A percentile compares a stretch with the other conserved stretches of the same genome.
phyloP scores from a whole-genome alignment of 2,329 filamentous ascomycete genomes.

The Xylariaceae sp. region DNA sequence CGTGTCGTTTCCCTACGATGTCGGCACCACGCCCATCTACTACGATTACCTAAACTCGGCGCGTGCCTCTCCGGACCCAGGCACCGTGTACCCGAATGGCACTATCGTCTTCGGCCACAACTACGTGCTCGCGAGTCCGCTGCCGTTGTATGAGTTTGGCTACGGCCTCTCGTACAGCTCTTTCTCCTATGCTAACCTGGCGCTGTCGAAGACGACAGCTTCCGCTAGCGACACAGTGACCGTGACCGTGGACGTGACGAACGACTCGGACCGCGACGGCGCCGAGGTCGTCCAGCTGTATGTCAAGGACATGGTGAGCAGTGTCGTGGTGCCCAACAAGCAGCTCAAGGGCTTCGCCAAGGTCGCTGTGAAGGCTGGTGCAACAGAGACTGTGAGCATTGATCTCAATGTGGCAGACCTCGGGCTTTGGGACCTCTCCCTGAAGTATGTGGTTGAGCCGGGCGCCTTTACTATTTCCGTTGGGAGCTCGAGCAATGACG shows the following conservation, averaged over 20 bases:
- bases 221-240: conserved; percentile 59
- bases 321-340: conserved; percentile 68
- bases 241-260: conserved; percentile 66
- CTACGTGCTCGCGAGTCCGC: conserved; percentile 66
- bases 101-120: conserved; percentile 68
- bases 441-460: conserved; percentile 77
- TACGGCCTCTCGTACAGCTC: conserved; percentile 70
- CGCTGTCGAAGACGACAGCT: conserved; percentile 55
- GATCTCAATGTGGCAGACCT: conserved; percentile 55
- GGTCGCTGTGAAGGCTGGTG: conserved; percentile 63
- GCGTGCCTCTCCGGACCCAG: conserved; percentile 58
- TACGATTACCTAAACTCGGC: conserved; percentile 76
- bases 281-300: conserved; percentile 74
- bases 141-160: conserved; percentile 68
- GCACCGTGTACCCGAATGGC: conserved; percentile 60
- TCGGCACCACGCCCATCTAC: conserved; percentile 71
- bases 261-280: conserved; percentile 62
- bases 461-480: conserved; percentile 69
- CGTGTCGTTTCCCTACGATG: conserved; percentile 70
- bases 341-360: conserved; percentile 72
- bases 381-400: conserved; percentile 58
- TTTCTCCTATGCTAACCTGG: conserved; percentile 64
- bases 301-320: conserved; percentile 65
- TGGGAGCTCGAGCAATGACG: conserved; percentile 64
- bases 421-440: conserved; percentile 62